Percentiles rank a stretch among this genome's conserved stretches.
Evolutionary conservation across 176 grass and related monocot species (phyloP).

Genomic region (Rhynchospora tenuis): DNA sequence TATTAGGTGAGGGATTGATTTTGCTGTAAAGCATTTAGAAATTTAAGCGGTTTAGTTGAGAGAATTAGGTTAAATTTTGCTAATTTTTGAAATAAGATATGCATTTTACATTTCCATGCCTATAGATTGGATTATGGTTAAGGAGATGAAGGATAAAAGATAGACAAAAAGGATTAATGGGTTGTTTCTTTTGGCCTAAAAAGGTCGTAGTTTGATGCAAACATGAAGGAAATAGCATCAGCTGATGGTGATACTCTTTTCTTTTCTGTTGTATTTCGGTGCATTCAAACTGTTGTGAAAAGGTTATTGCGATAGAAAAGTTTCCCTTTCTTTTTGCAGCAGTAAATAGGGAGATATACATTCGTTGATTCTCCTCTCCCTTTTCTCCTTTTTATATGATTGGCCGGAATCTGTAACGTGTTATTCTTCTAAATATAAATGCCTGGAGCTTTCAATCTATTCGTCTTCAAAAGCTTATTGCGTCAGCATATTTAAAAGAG

Average conservation of each 20-base stretch:
- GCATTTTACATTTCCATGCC: neutral
- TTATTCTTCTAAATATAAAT: too few species aligned
- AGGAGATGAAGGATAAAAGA: neutral
- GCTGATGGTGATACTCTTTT: constrained; percentile 36
- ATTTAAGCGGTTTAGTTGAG: constrained; percentile 9
- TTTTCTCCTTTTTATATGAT: neutral
- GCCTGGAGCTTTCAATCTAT: too few species aligned
- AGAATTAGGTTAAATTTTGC: neutral
- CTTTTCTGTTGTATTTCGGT: neutral
- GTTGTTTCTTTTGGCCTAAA: neutral
- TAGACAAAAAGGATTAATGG: neutral
- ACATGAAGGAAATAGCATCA: neutral
- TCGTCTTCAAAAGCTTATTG: too few species aligned
- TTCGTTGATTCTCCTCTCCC: neutral
- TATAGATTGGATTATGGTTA: constrained; percentile 20
- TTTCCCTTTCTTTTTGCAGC: constrained; percentile 9
- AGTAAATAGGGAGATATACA: neutral
- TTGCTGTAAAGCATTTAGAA: neutral
- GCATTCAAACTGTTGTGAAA: constrained; percentile 39
- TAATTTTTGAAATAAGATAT: neutral
- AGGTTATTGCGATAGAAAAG: constrained; percentile 25
- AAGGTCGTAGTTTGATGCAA: neutral
- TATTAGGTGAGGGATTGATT: neutral
- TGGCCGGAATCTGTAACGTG: neutral
- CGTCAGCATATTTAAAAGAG: too few species aligned